These are phyloP conservation scores for Gracilaria domingensis DNA, from an alignment of 23 red algal species.

Conservation along the genomic window DNA sequence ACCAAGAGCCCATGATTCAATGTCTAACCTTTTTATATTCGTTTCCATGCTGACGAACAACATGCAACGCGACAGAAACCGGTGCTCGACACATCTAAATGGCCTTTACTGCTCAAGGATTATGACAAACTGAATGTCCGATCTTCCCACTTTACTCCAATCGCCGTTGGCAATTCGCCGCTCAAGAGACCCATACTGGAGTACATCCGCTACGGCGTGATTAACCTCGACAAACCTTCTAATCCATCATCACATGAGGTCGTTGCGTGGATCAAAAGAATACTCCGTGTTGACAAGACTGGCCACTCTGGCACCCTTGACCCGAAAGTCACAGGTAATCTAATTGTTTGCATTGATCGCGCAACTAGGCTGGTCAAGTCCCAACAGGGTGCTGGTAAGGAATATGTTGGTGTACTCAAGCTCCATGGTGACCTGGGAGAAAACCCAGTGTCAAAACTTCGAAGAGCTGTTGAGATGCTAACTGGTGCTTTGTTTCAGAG, in stretches of 20 bases:
- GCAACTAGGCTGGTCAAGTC: conserved; percentile 97
- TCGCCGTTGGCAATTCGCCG: conserved; percentile 87
- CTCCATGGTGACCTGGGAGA: conserved; percentile 86
- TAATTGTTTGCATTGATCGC: conserved; percentile 98
- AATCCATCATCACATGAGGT: conserved; percentile 99
- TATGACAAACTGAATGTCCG: conserved; percentile 94
- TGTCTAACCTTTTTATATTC: neutral
- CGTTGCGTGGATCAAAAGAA: conserved; percentile 98
- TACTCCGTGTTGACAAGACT: conserved; percentile 95
- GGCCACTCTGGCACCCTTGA: conserved; percentile 98
- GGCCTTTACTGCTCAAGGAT: conserved; percentile 98
- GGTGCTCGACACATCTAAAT: conserved; percentile 76
- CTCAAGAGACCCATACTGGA: conserved; percentile 88
- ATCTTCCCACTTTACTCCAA: conserved; percentile 95
- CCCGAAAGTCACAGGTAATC: conserved; percentile 97
- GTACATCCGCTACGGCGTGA: conserved; percentile 93
- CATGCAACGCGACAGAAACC: conserved; percentile 30
- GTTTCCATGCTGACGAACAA: neutral
- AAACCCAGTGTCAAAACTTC: conserved; percentile 65
- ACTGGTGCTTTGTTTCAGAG: conserved; percentile 97
- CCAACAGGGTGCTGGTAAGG: conserved; percentile 96
- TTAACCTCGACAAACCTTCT: conserved; percentile 97
- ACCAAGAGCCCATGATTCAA: neutral
- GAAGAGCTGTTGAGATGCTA: conserved; percentile 88
- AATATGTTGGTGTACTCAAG: conserved; percentile 93